These are phyloP conservation scores for Forsythia suspensa DNA, from an alignment of 257 asterid species.

Conservation along the genomic window DNA sequence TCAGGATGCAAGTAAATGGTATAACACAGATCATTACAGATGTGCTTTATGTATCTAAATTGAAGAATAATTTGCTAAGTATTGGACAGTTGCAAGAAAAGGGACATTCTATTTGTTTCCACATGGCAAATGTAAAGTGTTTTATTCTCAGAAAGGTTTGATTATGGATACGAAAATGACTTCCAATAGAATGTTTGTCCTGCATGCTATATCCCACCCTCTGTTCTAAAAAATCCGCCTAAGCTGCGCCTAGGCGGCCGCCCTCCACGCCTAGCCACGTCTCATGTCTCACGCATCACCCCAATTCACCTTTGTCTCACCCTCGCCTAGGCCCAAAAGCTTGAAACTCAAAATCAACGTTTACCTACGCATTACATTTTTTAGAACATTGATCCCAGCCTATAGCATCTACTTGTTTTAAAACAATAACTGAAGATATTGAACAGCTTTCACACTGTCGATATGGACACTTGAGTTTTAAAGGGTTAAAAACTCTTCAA, in stretches of 20 bases:
- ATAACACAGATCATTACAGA: neutral
- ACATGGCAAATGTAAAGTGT: neutral
- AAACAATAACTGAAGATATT: no score
- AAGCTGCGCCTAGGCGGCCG: no score
- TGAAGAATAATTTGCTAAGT: neutral
- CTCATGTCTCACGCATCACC: no score
- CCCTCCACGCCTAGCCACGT: no score
- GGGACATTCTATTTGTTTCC: neutral
- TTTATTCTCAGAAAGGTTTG: neutral
- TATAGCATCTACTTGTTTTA: neutral
- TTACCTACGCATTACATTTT: no score
- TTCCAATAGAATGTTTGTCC: neutral
- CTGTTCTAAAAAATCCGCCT: no score
- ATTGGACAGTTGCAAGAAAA: neutral
- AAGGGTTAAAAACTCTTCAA: neutral
- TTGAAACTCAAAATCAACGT: no score
- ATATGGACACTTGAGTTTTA: neutral
- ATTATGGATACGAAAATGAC: neutral
- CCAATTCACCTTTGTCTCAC: no score
- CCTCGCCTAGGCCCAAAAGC: no score
- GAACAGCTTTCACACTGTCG: no score
- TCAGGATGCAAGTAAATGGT: neutral
- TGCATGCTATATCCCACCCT: neutral
- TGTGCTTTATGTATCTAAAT: neutral
- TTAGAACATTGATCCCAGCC: neutral